Evolutionary conservation across 768 basidiomycete species (phyloP).

Genomic region (Suillus alpinus): DNA sequence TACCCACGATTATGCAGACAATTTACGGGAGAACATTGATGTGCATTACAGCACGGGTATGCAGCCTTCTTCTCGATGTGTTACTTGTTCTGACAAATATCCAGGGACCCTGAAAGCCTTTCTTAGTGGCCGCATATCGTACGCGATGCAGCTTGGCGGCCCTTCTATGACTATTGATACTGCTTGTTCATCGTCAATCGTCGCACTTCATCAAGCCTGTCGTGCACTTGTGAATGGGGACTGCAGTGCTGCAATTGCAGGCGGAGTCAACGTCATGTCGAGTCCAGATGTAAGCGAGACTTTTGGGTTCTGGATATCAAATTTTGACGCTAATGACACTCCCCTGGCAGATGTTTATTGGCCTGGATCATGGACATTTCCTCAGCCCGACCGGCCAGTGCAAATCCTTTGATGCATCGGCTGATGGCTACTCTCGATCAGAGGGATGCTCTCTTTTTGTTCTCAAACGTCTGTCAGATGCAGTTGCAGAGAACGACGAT

Average conservation of each 20-base stretch:
- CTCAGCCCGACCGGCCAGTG: conserved; percentile 65
- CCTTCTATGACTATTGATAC: conserved; percentile 74
- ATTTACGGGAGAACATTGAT: conserved; percentile 59
- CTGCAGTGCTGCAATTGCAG: conserved; percentile 67
- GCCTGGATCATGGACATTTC: conserved; percentile 68
- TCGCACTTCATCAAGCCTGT: conserved; percentile 67
- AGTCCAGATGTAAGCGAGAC: conserved; percentile 60
- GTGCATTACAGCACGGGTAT: conserved; percentile 70
- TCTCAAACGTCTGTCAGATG: conserved; percentile 67
- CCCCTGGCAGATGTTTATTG: conserved; percentile 57
- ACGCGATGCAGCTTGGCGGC: conserved; percentile 64
- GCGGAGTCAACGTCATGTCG: conserved; percentile 70
- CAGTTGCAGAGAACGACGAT: conserved; percentile 61
- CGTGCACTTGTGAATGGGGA: conserved; percentile 63
- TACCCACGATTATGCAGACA: conserved; percentile 68
- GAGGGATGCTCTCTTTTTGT: conserved; percentile 75
- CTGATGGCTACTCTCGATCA: conserved; percentile 69
- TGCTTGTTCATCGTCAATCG: conserved; percentile 69
- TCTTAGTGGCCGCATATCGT: conserved; percentile 68
- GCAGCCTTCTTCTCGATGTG: conserved; percentile 2
- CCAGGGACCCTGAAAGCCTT: conserved; percentile 70
- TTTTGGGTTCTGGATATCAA: background rate
- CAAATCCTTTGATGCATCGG: conserved; percentile 66
- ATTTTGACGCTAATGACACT: conserved; percentile 4
- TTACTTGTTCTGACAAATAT: background rate